These are phyloP conservation scores for Lathyrus sativus DNA, from an alignment of 306 rosid species.

Conservation along the genomic window DNA sequence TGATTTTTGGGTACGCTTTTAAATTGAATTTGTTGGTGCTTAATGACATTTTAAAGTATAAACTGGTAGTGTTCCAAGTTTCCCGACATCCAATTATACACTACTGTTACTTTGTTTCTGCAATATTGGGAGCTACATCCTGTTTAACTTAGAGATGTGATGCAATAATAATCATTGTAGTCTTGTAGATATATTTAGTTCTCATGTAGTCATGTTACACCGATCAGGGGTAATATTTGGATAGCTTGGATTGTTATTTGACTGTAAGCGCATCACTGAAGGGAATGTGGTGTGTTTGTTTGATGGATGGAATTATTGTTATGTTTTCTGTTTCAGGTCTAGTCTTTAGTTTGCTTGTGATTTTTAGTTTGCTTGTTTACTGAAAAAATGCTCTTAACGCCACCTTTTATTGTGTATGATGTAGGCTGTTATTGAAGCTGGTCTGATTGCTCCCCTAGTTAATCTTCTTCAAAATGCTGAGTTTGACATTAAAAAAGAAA, in stretches of 20 bases:
- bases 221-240: background rate
- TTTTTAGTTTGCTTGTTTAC: too few relatives aligned
- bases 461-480: conserved; percentile 92
- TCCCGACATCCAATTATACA: background rate
- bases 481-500: conserved; percentile 94
- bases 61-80: background rate
- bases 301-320: background rate
- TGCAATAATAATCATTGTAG: conserved; percentile 6
- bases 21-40: conserved; percentile 11
- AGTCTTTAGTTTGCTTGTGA: conserved; percentile 7
- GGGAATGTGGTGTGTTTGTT: background rate
- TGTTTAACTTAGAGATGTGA: conserved; percentile 1
- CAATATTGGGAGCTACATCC: background rate
- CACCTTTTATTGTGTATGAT: conserved; percentile 21
- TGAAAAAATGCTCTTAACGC: too few relatives aligned
- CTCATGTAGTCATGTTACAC: background rate
- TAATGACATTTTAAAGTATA: background rate
- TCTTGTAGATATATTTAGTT: background rate
- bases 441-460: conserved; percentile 69
- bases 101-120: background rate
- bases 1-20: background rate
- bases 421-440: conserved; percentile 81
- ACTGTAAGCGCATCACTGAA: background rate
- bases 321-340: conserved; percentile 17
- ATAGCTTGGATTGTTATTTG: background rate